A percentile compares a stretch with the other conserved stretches of the same genome.
Conservation (phyloP, 2,329 filamentous ascomycete species). For the Pseudopithomyces maydicus region DNA sequence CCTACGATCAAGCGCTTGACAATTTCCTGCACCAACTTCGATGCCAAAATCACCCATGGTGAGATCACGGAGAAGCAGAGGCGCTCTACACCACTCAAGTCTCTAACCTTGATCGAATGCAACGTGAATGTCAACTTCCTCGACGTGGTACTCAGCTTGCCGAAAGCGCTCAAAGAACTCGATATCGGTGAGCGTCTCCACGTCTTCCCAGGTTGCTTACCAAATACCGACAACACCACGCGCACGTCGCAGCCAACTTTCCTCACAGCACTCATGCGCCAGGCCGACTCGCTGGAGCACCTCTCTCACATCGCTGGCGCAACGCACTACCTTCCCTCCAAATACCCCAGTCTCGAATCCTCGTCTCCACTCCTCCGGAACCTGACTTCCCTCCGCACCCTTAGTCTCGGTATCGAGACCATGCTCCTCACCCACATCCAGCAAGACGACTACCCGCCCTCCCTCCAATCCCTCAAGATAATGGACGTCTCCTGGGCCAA, state of each 20-base stretch:
- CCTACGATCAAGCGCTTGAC: constrained; percentile 37
- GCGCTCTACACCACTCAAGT: constrained; percentile 35
- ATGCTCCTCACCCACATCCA: constrained; percentile 31
- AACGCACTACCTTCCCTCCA: constrained; percentile 10
- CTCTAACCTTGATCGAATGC: constrained; percentile 43
- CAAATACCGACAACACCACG: constrained; percentile 16
- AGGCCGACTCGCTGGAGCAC: constrained; percentile 37
- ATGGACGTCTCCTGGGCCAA: constrained; percentile 29
- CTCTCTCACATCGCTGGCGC: constrained; percentile 35
- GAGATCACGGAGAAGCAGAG: constrained; percentile 20
- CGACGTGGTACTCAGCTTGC: constrained; percentile 33
- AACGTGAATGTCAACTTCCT: constrained; percentile 39
- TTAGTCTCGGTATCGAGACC: constrained; percentile 37
- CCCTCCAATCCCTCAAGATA: constrained; percentile 32
- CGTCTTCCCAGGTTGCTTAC: constrained; percentile 30
- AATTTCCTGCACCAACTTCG: constrained; percentile 41
- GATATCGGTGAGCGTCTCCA: constrained; percentile 40
- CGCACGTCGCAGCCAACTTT: constrained; percentile 33
- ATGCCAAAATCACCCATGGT: constrained; percentile 16
- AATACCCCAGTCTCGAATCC: background rate
- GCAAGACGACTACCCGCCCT: constrained; percentile 26
- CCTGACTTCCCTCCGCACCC: constrained; percentile 28
- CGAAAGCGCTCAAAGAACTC: constrained; percentile 37
- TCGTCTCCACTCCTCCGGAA: constrained; percentile 18
- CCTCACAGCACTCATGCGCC: constrained; percentile 32